phyloP scores from a whole-genome alignment of 1,284 basidiomycete genomes.

The Ganoderma lucidum region DNA sequence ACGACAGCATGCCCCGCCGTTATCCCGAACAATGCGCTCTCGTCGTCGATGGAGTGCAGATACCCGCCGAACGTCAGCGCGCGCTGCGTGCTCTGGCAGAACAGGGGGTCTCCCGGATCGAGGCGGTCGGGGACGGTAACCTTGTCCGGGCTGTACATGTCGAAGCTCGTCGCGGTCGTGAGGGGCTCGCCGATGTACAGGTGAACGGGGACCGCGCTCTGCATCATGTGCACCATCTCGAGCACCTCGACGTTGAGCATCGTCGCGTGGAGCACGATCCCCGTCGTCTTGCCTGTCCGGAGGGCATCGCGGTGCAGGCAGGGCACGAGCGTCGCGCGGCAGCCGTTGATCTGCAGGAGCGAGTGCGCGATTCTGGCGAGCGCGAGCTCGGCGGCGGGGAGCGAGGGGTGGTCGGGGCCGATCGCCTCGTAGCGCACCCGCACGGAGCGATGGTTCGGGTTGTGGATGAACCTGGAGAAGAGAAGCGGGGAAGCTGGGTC shows the following conservation, averaged over 20 bases:
- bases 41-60: constrained; percentile 23
- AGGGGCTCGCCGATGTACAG: constrained; percentile 34
- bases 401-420: constrained; percentile 22
- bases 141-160: constrained; percentile 32
- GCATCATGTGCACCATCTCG: constrained; percentile 29
- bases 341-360: constrained; percentile 21
- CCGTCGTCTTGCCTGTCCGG: constrained; percentile 11
- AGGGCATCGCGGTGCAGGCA: constrained; percentile 23
- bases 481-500: background rate
- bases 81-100: constrained; percentile 29
- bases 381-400: constrained; percentile 24
- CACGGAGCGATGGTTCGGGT: constrained; percentile 28
- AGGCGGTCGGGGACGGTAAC: constrained; percentile 25
- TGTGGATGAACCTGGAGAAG: constrained; percentile 31
- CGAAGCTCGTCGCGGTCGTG: constrained; percentile 30
- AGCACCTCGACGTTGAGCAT: constrained; percentile 29
- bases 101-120: constrained; percentile 29
- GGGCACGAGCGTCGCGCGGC: constrained; percentile 28
- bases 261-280: constrained; percentile 29
- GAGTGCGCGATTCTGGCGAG: constrained; percentile 24
- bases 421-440: constrained; percentile 31
- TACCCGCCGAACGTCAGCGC: constrained; percentile 28
- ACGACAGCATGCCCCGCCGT: constrained; percentile 31
- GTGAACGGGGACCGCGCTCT: constrained; percentile 29
- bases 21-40: constrained; percentile 26